Evolutionary conservation across 2,329 filamentous ascomycete genomes (phyloP).

Genomic region (Fusarium nurragi): DNA sequence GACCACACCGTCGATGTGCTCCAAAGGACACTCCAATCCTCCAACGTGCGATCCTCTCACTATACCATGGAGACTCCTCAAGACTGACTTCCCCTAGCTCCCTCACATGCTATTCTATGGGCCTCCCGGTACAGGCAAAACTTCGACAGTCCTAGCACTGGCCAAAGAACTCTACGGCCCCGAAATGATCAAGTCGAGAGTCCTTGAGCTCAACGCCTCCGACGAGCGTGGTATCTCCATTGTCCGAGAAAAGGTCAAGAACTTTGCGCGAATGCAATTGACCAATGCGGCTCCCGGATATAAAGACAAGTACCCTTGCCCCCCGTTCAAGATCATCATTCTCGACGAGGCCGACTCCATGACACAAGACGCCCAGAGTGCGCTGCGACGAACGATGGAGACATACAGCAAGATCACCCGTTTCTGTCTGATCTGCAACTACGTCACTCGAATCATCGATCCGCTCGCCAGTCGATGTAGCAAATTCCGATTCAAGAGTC

Average conservation of each 20-base stretch:
- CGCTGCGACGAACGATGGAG: conserved; percentile 95
- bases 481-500: conserved; percentile 97
- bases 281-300: conserved; percentile 79
- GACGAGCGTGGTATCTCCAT: conserved; percentile 98
- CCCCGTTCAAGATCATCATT: conserved; percentile 98
- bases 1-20: conserved; percentile 96
- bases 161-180: conserved; percentile 98
- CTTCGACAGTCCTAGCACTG: conserved; percentile 94
- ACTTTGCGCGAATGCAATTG: conserved; percentile 95
- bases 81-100: conserved; percentile 58
- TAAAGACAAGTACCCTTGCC: conserved; percentile 82
- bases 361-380: conserved; percentile 97
- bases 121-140: conserved; percentile 97
- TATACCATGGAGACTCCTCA: background rate
- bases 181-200: conserved; percentile 88
- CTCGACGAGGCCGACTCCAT: conserved; percentile 98
- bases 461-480: conserved; percentile 91
- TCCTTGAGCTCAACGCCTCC: conserved; percentile 99
- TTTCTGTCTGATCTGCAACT: conserved; percentile 98
- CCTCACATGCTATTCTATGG: conserved; percentile 99
- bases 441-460: conserved; percentile 97
- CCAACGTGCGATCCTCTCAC: conserved; percentile 71
- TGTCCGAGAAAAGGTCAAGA: conserved; percentile 96
- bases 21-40: conserved; percentile 90
- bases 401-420: conserved; percentile 96